Evolutionary conservation across 495 filamentous ascomycete genomes (phyloP), one percentile per base, ranked within the genome.

Genomic region (Talaromyces adpressus): DNA sequence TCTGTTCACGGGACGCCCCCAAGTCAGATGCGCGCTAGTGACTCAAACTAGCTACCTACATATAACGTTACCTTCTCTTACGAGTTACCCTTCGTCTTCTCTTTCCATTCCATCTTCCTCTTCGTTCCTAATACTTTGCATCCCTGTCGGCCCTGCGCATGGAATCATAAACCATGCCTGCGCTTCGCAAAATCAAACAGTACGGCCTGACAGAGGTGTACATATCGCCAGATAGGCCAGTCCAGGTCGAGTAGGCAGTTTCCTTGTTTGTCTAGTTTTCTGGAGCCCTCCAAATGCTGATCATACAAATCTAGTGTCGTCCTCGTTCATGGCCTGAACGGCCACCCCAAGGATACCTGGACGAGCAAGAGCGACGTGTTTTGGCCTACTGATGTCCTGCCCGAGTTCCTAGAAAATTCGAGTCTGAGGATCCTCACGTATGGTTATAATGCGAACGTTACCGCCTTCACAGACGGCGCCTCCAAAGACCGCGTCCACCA

Each of bases 301-400:
- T 23, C 1, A 36, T 23, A 14, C 27, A n/a, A 25, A 12, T 4
- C 30, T 20, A 62, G 53, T 68, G 85, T 92, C 39, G 86, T 92
- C 11, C 83, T 92, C 54, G 90, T 96, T 47, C 91, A 96, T 70
- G 91, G 91, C 58, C 78, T 96, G 30, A 93, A 93, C 67, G 91
- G 91, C 22, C 81, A 91, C 61, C 89, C 91, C 1, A 75, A 86
- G 27, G 82, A 83, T 61, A 90, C 89, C 53, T 96, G 91, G 91
- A 88, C 87, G 16, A 82, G 84, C 41, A 81, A 80, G 57, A 78
- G 81, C 49, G 79, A 84, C 49, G 82, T 85, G 45, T 91, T 90
- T 75, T 94, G 91, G 91, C 89, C 91, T 0, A 73, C 80, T 14
- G 86, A 93, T 65, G 79, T 95, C 11, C 79, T 95, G 7, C 91